Evolutionary conservation across 2,329 filamentous ascomycete genomes (phyloP), one percentile per base, ranked within the genome.

Genomic region (Sarocladium oryzae): DNA sequence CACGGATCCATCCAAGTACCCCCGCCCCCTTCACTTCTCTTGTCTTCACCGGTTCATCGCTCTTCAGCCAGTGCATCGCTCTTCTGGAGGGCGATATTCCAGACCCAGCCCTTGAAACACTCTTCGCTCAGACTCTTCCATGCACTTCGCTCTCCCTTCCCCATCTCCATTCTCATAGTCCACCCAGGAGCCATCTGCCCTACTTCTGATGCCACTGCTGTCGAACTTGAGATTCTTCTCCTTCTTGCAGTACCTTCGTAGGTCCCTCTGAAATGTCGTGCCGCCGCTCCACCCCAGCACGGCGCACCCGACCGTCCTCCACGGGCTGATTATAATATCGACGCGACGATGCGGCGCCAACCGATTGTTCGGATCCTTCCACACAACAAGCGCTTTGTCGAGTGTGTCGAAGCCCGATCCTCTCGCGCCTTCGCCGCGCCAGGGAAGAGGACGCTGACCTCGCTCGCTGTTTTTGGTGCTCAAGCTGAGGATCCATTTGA

Each of bases 321-420:
- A 96, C 0, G 91, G 89, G 20, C 82, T 84, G 55, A 97, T 75
- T 57, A 97, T 92, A 53, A 97, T 96, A 63, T 97, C 92, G 1
- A 97, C 91, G 41, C 92, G 78, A 18, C 90, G 81, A 63, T 96
- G 92, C 1, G 79, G 77, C n/a, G 53, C 48, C 24, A 50, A 53
- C 50, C 30, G n/a, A 2, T 54, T 30, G 13, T 45, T 46, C 1
- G 59, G 54, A 30, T 65, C 57, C 63, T 95, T 88, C 92, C 92
- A 97, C 0, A 96, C 89, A 1, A 96, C 86, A 50, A 97, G 71
- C 0, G 90, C 90, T 66, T 96, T 96, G 66, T 97, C 91, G 1
- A 97, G 76, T 0, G 84, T 88, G 63, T 96, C 91, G 57, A 96
- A 96, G 1, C 88, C 88, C 20, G 75, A 70, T 0, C 77, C 77